Evolutionary conservation across 495 filamentous ascomycete genomes (phyloP), one percentile per base, ranked within the genome.

Genomic region (Penicillium herquei): DNA sequence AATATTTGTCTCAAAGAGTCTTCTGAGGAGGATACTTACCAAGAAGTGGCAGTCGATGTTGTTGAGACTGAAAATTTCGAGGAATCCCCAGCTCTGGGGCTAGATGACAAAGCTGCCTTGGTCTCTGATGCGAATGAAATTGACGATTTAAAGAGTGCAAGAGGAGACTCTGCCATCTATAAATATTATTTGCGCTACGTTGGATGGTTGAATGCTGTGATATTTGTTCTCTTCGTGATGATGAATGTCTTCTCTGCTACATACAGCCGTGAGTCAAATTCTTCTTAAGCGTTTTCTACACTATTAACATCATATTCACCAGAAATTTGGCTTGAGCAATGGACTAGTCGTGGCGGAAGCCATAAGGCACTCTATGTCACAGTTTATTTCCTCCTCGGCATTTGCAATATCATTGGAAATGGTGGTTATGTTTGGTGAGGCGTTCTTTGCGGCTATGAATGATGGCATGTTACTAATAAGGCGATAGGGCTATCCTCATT

Each of bases 291-390:
- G 16, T 9, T 43, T 18, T 9, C 40, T 3, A 43, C 16, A 43
- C 16, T 14, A 3, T 9, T 43, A 18, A 43, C 40, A 43, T 43
- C 40, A 43, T 43, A 3, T 43, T 9, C 16, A 43, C 9, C 7
- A 43, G 40, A 43, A 43, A 43, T 43, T 43, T 43, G 40, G 40
- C 40, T 43, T 3, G 7, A 43, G 40, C 40, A 14, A 43, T 43
- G 40, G 40, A 14, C 40, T 43, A 14, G 16, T 17, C 40, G 9
- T 43, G 40, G 17, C 16, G 40, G 40, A 43, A 14, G n/a, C 7
- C 40, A 43, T 6, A 43, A 40, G n/a, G 9, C 49, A 21, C 49
- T 51, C n/a, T 40, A 51, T 51, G 49, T 51, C 34, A 18, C 49
- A 14, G 34, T 51, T 11, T 40, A 40, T 31, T 41, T 32, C 17